These are phyloP conservation scores for Penicillium mononematosum DNA, from an alignment of 495 filamentous ascomycete species.

Conservation along the genomic window DNA sequence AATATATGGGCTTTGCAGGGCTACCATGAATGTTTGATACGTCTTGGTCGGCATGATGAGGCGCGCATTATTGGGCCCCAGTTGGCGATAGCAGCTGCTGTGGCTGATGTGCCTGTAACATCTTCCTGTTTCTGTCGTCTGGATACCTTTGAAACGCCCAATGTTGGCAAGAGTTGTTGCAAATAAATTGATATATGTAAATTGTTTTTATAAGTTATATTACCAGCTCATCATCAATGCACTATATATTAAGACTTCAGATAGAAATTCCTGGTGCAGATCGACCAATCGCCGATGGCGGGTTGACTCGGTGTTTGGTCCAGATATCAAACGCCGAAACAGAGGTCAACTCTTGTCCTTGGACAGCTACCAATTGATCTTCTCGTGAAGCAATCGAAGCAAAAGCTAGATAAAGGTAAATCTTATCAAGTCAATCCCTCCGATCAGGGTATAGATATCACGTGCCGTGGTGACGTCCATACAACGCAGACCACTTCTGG, in stretches of 20 bases:
- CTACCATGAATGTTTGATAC: conserved; percentile 60
- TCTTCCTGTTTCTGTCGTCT: conserved; percentile 61
- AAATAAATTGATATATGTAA: conserved; percentile 5
- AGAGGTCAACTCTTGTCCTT: not conserved
- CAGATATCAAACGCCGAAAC: conserved; percentile 12
- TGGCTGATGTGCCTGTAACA: conserved; percentile 57
- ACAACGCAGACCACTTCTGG: not conserved
- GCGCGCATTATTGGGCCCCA: conserved; percentile 50
- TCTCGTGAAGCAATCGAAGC: not conserved
- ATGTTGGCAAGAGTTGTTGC: conserved; percentile 16
- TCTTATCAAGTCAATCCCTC: not conserved
- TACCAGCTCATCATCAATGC: not conserved
- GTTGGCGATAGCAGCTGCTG: conserved; percentile 49
- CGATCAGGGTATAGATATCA: conserved; percentile 3
- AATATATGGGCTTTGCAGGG: conserved; percentile 72
- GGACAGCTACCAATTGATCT: not conserved
- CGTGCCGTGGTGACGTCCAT: conserved; percentile 2
- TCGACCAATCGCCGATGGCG: conserved; percentile 2
- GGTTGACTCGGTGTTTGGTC: conserved; percentile 11
- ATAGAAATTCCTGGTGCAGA: too few species aligned
- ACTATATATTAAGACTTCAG: too few species aligned
- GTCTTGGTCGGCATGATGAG: conserved; percentile 50
- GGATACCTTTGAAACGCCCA: conserved; percentile 26
- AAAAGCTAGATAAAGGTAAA: not conserved
- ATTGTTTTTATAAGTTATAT: not conserved